Percentiles rank a stretch among this genome's conserved stretches.
phyloP scores from a whole-genome alignment of 2,329 filamentous ascomycete species.

The Colletotrichum simmondsii region DNA sequence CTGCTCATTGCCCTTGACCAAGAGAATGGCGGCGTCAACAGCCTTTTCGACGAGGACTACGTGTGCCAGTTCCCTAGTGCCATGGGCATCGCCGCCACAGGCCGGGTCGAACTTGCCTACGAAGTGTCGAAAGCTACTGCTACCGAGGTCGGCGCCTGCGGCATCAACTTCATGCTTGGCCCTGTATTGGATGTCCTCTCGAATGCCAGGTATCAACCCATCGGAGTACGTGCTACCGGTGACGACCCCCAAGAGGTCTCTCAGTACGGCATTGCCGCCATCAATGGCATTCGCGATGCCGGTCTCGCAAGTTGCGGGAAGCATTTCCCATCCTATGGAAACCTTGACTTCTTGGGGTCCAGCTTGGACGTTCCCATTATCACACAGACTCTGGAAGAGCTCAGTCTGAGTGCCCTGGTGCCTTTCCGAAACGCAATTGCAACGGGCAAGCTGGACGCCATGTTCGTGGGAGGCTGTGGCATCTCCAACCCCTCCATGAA shows the following conservation, averaged over 20 bases:
- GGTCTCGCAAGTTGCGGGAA: constrained; percentile 92
- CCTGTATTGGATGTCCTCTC: constrained; percentile 94
- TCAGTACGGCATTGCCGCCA: constrained; percentile 88
- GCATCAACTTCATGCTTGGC: constrained; percentile 94
- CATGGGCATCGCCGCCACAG: constrained; percentile 96
- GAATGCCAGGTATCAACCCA: constrained; percentile 89
- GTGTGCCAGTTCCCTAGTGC: constrained; percentile 97
- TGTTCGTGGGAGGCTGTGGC: constrained; percentile 95
- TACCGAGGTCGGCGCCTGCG: constrained; percentile 90
- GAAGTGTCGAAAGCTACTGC: constrained; percentile 93
- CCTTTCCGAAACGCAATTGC: constrained; percentile 92
- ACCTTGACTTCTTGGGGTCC: constrained; percentile 91
- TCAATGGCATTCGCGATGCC: constrained; percentile 93
- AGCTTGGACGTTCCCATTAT: constrained; percentile 94
- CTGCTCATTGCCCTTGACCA: constrained; percentile 93
- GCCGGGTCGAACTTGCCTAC: constrained; percentile 85
- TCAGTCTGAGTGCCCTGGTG: constrained; percentile 90
- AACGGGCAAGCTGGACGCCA: constrained; percentile 84
- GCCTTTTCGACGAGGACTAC: constrained; percentile 93
- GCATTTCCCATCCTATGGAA: constrained; percentile 96
- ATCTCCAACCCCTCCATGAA: constrained; percentile 93
- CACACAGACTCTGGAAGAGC: constrained; percentile 90
- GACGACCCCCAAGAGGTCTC: constrained; percentile 97
- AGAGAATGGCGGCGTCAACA: constrained; percentile 98
- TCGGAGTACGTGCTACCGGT: constrained; percentile 89